Conservation (phyloP, 1,284 basidiomycete species). For the Apiotrichum mycotoxinovorans region DNA sequence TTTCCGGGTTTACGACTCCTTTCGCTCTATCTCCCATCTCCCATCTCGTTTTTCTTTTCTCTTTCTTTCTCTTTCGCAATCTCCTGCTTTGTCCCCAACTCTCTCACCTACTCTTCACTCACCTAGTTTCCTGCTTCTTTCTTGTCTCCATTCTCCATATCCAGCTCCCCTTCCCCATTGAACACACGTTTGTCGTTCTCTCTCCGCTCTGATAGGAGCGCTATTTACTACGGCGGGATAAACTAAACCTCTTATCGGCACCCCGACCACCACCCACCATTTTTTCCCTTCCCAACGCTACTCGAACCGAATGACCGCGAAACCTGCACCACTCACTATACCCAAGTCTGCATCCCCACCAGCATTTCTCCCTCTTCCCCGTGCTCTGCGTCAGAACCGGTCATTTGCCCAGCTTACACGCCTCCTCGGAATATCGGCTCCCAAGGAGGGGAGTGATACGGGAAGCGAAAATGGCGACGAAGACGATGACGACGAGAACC, state of each 20-base stretch:
- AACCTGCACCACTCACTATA: not conserved
- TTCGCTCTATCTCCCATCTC: too few species aligned
- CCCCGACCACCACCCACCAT: not conserved
- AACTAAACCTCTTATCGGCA: not conserved
- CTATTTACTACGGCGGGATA: too few species aligned
- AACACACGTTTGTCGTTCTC: too few species aligned
- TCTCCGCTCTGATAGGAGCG: too few species aligned
- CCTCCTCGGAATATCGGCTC: slow-evolving; percentile 18
- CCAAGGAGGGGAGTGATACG: slow-evolving; percentile 5
- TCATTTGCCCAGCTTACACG: slow-evolving; percentile 25
- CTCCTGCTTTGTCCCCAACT: too few species aligned
- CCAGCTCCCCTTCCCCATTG: too few species aligned
- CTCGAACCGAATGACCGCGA: not conserved
- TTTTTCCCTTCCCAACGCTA: not conserved
- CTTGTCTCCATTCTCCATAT: too few species aligned
- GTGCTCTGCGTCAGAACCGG: slow-evolving; percentile 16
- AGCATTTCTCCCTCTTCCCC: slow-evolving; percentile 8
- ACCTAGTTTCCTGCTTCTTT: too few species aligned
- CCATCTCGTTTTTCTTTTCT: too few species aligned
- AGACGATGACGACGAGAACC: slow-evolving; percentile 6
- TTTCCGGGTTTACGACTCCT: too few species aligned
- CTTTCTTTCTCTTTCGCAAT: too few species aligned
- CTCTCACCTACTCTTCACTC: too few species aligned
- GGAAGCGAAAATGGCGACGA: slow-evolving; percentile 8
- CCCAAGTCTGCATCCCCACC: slow-evolving; percentile 3